These are phyloP conservation scores for Nothophoma quercina DNA, from an alignment of 2,329 filamentous ascomycete species.

Conservation along the genomic window DNA sequence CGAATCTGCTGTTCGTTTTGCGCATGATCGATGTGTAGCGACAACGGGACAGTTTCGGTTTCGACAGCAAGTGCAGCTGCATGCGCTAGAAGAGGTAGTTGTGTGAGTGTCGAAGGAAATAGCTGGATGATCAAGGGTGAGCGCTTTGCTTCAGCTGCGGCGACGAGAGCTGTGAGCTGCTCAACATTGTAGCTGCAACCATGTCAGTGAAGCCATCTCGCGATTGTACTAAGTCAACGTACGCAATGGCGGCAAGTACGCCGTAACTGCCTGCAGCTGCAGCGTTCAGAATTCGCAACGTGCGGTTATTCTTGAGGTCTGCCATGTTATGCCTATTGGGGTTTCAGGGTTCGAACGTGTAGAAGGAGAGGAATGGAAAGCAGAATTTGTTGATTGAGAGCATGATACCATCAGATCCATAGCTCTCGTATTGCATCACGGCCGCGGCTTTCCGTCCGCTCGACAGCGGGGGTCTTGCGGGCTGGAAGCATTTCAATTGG, in stretches of 20 bases:
- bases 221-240: slow-evolving; percentile 3
- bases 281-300: slow-evolving; percentile 61
- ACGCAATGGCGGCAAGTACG: slow-evolving; percentile 59
- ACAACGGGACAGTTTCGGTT: slow-evolving; percentile 52
- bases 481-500: slow-evolving; percentile 2
- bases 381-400: neutral
- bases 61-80: slow-evolving; percentile 53
- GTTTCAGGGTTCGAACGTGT: neutral
- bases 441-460: slow-evolving; percentile 12
- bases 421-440: neutral
- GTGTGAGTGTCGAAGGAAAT: slow-evolving; percentile 70
- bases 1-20: slow-evolving; percentile 54
- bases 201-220: neutral
- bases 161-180: slow-evolving; percentile 45
- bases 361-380: neutral
- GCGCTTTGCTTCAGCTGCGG: slow-evolving; percentile 43
- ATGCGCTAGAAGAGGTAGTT: slow-evolving; percentile 61
- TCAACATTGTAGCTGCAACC: slow-evolving; percentile 45
- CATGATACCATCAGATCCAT: neutral
- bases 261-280: slow-evolving; percentile 65
- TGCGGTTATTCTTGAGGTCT: slow-evolving; percentile 34
- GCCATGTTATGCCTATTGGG: slow-evolving; percentile 19
- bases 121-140: slow-evolving; percentile 48
- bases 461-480: slow-evolving; percentile 11
- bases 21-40: slow-evolving; percentile 58